phyloP scores from a whole-genome alignment of 768 basidiomycete species.

The Clathrus columnatus region DNA sequence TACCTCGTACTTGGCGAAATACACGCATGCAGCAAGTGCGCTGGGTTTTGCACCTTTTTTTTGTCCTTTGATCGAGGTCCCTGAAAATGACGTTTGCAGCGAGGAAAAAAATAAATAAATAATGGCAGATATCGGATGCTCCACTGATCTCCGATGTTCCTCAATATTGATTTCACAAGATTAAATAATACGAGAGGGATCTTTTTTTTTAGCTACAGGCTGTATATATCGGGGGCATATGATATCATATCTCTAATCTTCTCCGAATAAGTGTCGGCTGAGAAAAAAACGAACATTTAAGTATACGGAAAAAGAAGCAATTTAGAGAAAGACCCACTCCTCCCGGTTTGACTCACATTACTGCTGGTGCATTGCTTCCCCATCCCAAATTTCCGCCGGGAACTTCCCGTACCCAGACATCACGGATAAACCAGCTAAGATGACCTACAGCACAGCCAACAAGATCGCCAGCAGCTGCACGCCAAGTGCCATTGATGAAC shows the following conservation, averaged over 20 bases:
- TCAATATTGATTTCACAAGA: too few species aligned
- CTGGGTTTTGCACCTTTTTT: constrained; percentile 9
- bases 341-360: constrained; percentile 43
- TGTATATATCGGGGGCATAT: not conserved
- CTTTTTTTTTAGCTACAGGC: not conserved
- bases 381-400: constrained; percentile 54
- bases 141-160: too few species aligned
- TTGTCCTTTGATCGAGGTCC: not conserved
- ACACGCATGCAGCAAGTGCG: constrained; percentile 10
- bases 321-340: too few species aligned
- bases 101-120: too few species aligned
- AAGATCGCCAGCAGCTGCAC: constrained; percentile 72
- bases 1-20: constrained; percentile 12
- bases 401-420: constrained; percentile 88
- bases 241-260: constrained; percentile 18
- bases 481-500: constrained; percentile 76
- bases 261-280: constrained; percentile 64
- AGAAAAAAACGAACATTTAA: constrained; percentile 3
- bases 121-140: too few species aligned
- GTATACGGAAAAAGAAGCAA: not conserved
- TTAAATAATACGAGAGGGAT: too few species aligned
- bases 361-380: constrained; percentile 62
- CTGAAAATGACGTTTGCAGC: not conserved
- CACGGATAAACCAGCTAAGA: constrained; percentile 74
- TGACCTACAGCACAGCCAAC: constrained; percentile 85